These are phyloP conservation scores for Fusarium armeniacum DNA, from an alignment of 2,329 filamentous ascomycete species.

Conservation along the genomic window DNA sequence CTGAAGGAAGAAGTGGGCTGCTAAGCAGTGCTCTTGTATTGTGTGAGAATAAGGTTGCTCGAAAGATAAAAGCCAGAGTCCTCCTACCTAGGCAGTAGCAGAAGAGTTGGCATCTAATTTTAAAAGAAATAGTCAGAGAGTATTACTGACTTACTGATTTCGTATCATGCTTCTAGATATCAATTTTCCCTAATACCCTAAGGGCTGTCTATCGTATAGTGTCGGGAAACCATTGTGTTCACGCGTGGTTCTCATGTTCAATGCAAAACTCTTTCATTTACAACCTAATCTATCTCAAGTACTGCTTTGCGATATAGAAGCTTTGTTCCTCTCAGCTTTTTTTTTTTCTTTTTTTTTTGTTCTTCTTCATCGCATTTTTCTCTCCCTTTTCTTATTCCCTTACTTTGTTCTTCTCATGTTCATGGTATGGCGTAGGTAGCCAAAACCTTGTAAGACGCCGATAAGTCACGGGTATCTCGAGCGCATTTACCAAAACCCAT, in stretches of 20 bases:
- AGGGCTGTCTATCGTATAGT: not conserved
- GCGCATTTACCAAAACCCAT: slow-evolving; percentile 37
- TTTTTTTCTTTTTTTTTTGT: slow-evolving; percentile 24
- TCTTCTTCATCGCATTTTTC: slow-evolving; percentile 27
- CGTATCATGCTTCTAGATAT: not conserved
- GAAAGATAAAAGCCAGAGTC: no score
- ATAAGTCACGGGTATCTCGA: slow-evolving; percentile 45
- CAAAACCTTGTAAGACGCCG: slow-evolving; percentile 26
- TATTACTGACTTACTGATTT: no score
- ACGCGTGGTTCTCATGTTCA: not conserved
- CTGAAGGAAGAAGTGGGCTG: no score
- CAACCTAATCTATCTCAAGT: slow-evolving; percentile 24
- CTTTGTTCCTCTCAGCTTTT: slow-evolving; percentile 5
- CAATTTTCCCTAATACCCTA: not conserved
- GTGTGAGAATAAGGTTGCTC: no score
- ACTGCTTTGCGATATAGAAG: slow-evolving; percentile 19
- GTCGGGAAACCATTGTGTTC: not conserved
- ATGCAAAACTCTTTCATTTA: slow-evolving; percentile 41
- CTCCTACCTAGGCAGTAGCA: no score
- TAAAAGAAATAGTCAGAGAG: no score
- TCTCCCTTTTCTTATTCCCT: slow-evolving; percentile 33
- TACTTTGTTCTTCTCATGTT: slow-evolving; percentile 25
- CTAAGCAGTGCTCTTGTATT: no score
- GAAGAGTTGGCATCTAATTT: no score
- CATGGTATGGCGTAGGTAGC: slow-evolving; percentile 23